Evolutionary conservation across 75 land plant species (phyloP).

Genomic region (Sequoiadendron giganteum): DNA sequence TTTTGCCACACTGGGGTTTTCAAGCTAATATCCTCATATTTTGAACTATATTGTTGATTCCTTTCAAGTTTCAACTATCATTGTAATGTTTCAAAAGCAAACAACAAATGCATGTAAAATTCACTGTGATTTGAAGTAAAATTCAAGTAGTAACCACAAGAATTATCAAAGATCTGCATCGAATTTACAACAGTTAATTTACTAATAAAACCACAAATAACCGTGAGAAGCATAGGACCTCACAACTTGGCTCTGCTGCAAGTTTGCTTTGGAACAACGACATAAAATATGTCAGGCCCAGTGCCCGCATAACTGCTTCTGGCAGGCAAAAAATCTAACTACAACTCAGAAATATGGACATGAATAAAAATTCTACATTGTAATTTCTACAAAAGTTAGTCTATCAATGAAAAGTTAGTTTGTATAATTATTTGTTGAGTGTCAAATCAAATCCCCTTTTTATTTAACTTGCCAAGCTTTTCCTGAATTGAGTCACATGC

Average conservation of each 20-base stretch:
- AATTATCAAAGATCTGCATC: not conserved
- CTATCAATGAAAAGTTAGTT: not conserved
- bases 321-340: not conserved
- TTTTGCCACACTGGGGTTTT: no score
- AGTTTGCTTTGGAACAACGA: no score
- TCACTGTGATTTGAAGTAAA: no score
- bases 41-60: no score
- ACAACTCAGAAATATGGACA: not conserved
- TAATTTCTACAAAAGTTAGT: no score
- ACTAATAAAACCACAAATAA: not conserved
- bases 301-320: not conserved
- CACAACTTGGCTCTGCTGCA: not conserved
- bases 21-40: no score
- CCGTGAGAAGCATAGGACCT: not conserved
- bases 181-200: not conserved
- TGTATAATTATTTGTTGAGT: not conserved
- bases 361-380: not conserved
- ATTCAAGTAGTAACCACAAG: no score
- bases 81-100: no score
- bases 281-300: not conserved
- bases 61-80: no score
- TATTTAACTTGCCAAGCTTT: not conserved
- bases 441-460: not conserved
- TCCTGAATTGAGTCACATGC: not conserved
- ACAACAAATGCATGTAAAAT: no score